A percentile compares a stretch with the other conserved stretches of the same genome.
Conservation (phyloP, 495 filamentous ascomycete species). For the Daldinia bambusicola region DNA sequence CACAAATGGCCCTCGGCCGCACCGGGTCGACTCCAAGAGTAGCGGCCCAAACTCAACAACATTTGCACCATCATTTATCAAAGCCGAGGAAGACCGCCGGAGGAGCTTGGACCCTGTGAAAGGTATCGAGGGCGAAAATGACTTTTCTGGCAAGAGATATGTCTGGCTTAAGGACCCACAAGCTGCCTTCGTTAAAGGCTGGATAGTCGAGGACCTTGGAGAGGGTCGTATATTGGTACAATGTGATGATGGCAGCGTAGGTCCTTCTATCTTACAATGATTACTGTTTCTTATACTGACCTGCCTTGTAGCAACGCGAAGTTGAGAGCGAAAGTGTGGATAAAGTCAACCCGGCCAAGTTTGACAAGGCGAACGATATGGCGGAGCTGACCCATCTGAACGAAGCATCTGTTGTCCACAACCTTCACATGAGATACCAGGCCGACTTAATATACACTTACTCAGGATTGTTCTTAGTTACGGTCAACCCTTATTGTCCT, state of each 20-base stretch:
- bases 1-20: slow-evolving; percentile 52
- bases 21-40: slow-evolving; percentile 71
- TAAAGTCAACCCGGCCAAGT: slow-evolving; percentile 99
- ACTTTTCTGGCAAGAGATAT: slow-evolving; percentile 99
- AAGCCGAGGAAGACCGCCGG: slow-evolving; percentile 76
- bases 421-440: slow-evolving; percentile 92
- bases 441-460: slow-evolving; percentile 99
- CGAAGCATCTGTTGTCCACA: slow-evolving; percentile 97
- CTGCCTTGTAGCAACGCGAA: slow-evolving; percentile 75
- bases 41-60: slow-evolving; percentile 70
- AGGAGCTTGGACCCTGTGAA: slow-evolving; percentile 73
- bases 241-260: slow-evolving; percentile 91
- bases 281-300: slow-evolving; percentile 30
- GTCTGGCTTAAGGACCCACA: slow-evolving; percentile 93
- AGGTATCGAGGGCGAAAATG: slow-evolving; percentile 91
- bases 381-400: slow-evolving; percentile 97
- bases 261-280: slow-evolving; percentile 38
- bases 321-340: slow-evolving; percentile 87
- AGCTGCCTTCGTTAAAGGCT: slow-evolving; percentile 89
- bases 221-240: slow-evolving; percentile 79
- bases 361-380: slow-evolving; percentile 99
- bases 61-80: slow-evolving; percentile 96
- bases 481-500: slow-evolving; percentile 95
- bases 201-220: slow-evolving; percentile 83
- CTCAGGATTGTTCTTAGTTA: slow-evolving; percentile 95